Base-by-base conservation (phyloP, 441 rosid species). In the Adansonia gregorii region DNA sequence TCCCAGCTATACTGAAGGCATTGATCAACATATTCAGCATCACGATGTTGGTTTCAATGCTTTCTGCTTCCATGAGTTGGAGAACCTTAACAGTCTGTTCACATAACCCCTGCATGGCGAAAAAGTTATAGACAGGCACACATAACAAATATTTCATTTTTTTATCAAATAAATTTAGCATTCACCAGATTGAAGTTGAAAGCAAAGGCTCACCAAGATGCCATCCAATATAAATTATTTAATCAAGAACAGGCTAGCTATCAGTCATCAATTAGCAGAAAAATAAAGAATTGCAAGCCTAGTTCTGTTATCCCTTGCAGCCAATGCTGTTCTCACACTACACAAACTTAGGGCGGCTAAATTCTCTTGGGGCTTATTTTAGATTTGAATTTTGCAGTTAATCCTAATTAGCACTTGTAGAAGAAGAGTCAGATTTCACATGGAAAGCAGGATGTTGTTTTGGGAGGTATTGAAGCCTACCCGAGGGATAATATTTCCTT, bases 21-120 rank as follows among this genome's bases (percentile, higher is more conserved):
- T 91, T 91, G 68, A 91, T 88, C 86, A 91, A 82, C 77, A 88
- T 87, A 84, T 91, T 91, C 78, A 91, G 78, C 92, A 86, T 89
- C 61, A 89, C 79, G 56, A 91, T 74, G 78, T 91, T 91, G 55
- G 87, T 86, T 78, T 91, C 92, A 74, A 86, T 81, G 61, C 93
- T 92, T 79, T 89, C 93, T 9, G 83, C 83, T 79, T 91, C 95
- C 93, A 91, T 88, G 72, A 87, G 87, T 88, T 84, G 84, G 70
- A 91, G 91, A 80, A 89, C 92, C 75, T 87, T 88, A 54, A 89
- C 84, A 2, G 91, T 89, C 83, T 91, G 92, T 64, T 86, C 90
- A 77, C 80, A 88, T 15, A 82, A 76, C 64, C 92, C 92, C 92
- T 89, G 84, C 59, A 75, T 56, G 63, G 14, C 0, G 7, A 31